Evolutionary conservation across 768 basidiomycete species (phyloP).

Genomic region (Hirschioporus abietinus): DNA sequence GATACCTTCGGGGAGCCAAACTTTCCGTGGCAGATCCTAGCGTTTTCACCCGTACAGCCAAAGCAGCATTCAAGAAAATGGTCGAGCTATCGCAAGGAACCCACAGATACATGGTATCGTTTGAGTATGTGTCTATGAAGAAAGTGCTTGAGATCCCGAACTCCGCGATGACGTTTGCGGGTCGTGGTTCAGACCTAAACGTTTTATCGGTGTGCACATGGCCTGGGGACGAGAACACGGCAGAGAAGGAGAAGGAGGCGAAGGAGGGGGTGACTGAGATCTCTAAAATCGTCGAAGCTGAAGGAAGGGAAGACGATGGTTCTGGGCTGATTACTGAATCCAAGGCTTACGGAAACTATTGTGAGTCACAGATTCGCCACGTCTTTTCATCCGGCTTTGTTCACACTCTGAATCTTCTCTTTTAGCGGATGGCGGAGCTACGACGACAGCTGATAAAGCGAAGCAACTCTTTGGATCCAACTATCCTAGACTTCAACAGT

Average conservation of each 20-base stretch:
- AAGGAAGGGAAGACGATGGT: background rate
- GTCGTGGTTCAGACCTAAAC: background rate
- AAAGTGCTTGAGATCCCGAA: slow-evolving; percentile 14
- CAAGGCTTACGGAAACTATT: too few species aligned
- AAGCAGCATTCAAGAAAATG: background rate
- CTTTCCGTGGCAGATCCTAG: background rate
- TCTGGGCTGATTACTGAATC: too few species aligned
- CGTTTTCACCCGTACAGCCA: background rate
- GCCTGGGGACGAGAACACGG: background rate
- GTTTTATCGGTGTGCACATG: background rate
- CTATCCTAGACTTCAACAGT: slow-evolving; percentile 32
- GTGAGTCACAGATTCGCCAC: too few species aligned
- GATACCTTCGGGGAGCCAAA: slow-evolving; percentile 5
- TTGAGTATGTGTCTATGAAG: slow-evolving; percentile 10
- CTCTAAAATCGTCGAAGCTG: background rate
- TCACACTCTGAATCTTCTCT: too few species aligned
- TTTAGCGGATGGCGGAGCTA: slow-evolving; percentile 5
- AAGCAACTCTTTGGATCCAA: slow-evolving; percentile 32
- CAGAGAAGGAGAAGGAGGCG: background rate
- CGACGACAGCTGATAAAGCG: slow-evolving; percentile 21
- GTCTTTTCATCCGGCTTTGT: too few species aligned
- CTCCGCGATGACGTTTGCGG: slow-evolving; percentile 11
- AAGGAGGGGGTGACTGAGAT: background rate
- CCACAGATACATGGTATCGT: slow-evolving; percentile 1
- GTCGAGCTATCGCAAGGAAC: background rate